A percentile compares a stretch with the other conserved stretches of the same genome.
Evolutionary conservation across 768 basidiomycete genomes (phyloP).

Genomic region (Hericium alpestre): DNA sequence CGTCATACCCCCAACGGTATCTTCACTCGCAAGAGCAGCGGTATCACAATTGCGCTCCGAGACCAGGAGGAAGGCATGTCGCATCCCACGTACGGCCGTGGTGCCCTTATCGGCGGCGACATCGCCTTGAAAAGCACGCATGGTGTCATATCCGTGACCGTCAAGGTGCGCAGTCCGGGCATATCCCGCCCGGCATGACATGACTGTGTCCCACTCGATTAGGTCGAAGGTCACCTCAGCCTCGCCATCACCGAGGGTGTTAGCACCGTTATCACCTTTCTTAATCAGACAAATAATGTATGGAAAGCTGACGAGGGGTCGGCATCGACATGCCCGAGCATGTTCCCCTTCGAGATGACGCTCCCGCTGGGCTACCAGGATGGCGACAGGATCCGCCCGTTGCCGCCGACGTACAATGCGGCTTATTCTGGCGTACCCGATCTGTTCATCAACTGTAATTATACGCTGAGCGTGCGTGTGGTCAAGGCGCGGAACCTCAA

Average conservation of each 20-base stretch:
- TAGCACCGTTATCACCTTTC: slow-evolving; percentile 1
- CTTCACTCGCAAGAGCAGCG: slow-evolving; percentile 29
- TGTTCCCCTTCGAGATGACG: slow-evolving; percentile 30
- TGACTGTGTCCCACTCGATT: background rate
- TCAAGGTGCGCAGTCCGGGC: slow-evolving; percentile 30
- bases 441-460: slow-evolving; percentile 27
- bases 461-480: slow-evolving; percentile 33
- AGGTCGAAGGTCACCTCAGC: background rate
- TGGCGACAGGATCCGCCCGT: slow-evolving; percentile 5
- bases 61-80: slow-evolving; percentile 33
- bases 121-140: slow-evolving; percentile 30
- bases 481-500: slow-evolving; percentile 27
- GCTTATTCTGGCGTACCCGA: slow-evolving; percentile 25
- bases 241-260: slow-evolving; percentile 5
- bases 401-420: slow-evolving; percentile 38
- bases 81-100: slow-evolving; percentile 36
- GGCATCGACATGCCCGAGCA: slow-evolving; percentile 20
- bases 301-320: slow-evolving; percentile 9
- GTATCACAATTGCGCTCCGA: slow-evolving; percentile 31
- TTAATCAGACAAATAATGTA: slow-evolving; percentile 5
- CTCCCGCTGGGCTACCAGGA: slow-evolving; percentile 6
- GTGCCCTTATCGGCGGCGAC: slow-evolving; percentile 30
- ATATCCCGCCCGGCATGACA: background rate
- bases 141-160: slow-evolving; percentile 29
- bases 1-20: slow-evolving; percentile 25